Evolutionary conservation across 352 stramenopile species (phyloP).

Genomic region (Globisporangium carolinianum): DNA sequence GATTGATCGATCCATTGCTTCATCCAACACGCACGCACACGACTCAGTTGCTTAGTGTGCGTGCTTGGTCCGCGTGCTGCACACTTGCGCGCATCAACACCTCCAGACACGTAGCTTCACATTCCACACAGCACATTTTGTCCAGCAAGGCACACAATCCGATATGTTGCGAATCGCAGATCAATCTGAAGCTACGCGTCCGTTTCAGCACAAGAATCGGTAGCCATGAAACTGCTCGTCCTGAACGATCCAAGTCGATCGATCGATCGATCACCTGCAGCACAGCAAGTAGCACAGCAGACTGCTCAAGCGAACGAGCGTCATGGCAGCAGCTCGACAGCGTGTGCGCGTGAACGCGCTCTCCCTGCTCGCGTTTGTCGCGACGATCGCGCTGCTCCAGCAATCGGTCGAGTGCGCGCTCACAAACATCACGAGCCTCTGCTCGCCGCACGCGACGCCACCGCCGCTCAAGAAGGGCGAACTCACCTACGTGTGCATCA

Average conservation of each 20-base stretch:
- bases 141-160: too few species aligned
- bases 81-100: not conserved
- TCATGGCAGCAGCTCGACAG: too few species aligned
- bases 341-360: too few species aligned
- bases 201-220: too few species aligned
- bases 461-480: conserved; percentile 50
- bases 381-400: not conserved
- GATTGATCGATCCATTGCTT: too few species aligned
- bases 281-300: too few species aligned
- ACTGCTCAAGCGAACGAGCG: too few species aligned
- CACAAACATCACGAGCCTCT: conserved; percentile 60
- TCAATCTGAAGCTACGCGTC: too few species aligned
- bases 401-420: conserved; percentile 12
- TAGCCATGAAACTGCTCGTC: not conserved
- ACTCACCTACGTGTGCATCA: conserved; percentile 69
- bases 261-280: too few species aligned
- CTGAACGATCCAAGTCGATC: not conserved
- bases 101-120: not conserved
- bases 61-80: too few species aligned
- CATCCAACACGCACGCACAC: not conserved
- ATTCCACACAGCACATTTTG: too few species aligned
- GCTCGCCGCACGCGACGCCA: conserved; percentile 40
- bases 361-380: not conserved
- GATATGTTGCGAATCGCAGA: too few species aligned
- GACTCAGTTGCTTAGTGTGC: not conserved